These are phyloP conservation scores for Monascus purpureus DNA, from an alignment of 495 filamentous ascomycete species.

Conservation along the genomic window DNA sequence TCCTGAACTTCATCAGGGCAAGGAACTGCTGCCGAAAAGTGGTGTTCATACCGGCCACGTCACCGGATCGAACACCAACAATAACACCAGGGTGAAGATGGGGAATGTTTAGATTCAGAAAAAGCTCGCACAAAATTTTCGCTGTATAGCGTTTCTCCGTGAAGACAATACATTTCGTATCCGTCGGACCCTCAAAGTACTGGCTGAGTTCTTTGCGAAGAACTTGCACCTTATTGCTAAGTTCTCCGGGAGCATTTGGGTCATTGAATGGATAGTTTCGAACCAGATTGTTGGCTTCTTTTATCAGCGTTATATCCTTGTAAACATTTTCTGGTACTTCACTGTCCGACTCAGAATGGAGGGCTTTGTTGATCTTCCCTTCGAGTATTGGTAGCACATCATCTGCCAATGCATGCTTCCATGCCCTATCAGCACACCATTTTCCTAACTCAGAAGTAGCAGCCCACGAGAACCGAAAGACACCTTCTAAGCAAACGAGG, in stretches of 20 bases:
- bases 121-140: constrained; percentile 50
- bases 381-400: constrained; percentile 50
- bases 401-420: constrained; percentile 57
- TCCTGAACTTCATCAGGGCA: constrained; percentile 62
- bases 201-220: constrained; percentile 43
- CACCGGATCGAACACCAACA: constrained; percentile 40
- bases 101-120: constrained; percentile 40
- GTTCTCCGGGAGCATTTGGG: constrained; percentile 22
- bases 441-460: constrained; percentile 57
- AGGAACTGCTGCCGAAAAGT: constrained; percentile 64
- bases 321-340: constrained; percentile 26
- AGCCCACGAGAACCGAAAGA: constrained; percentile 42
- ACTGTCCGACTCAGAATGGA: constrained; percentile 7
- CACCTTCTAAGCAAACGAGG: constrained; percentile 39
- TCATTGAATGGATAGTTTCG: constrained; percentile 29
- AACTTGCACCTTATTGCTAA: constrained; percentile 62
- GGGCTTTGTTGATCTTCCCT: constrained; percentile 35
- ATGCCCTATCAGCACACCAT: constrained; percentile 81
- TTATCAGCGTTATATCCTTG: constrained; percentile 37
- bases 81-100: constrained; percentile 53
- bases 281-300: constrained; percentile 45
- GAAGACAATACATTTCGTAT: constrained; percentile 78
- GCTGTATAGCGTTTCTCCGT: constrained; percentile 68
- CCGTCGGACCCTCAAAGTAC: constrained; percentile 40
- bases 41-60: constrained; percentile 40